These are phyloP conservation scores for Candida vaughaniae DNA, from an alignment of 805 yeast genomes.

Conservation along the genomic window DNA sequence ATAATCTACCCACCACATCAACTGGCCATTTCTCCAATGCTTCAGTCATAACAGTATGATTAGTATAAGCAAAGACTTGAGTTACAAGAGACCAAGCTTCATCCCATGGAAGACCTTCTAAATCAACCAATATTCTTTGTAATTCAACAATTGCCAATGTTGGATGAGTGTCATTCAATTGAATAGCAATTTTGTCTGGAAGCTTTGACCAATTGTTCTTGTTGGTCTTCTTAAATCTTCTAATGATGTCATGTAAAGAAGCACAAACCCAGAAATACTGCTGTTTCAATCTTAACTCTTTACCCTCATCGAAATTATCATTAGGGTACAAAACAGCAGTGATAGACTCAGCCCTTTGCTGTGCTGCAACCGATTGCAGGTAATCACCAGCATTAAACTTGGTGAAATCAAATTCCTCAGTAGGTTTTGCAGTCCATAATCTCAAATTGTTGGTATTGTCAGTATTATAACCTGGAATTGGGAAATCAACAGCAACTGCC, in stretches of 20 bases:
- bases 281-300: conserved; percentile 88
- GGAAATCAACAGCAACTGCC: conserved; percentile 89
- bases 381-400: conserved; percentile 93
- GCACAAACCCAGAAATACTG: conserved; percentile 98
- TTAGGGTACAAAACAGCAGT: conserved; percentile 93
- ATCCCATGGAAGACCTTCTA: conserved; percentile 79
- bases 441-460: conserved; percentile 83
- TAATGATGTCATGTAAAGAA: conserved; percentile 83
- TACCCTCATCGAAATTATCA: conserved; percentile 88
- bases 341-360: conserved; percentile 87
- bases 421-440: conserved; percentile 87
- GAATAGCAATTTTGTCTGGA: conserved; percentile 85
- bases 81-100: conserved; percentile 84
- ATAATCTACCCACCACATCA: conserved; percentile 68
- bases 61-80: conserved; percentile 83
- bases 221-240: conserved; percentile 78
- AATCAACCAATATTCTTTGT: conserved; percentile 80
- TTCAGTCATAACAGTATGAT: conserved; percentile 93
- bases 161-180: conserved; percentile 93
- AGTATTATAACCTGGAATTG: conserved; percentile 88
- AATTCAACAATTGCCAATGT: conserved; percentile 87
- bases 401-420: conserved; percentile 85
- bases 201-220: conserved; percentile 77
- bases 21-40: conserved; percentile 97
- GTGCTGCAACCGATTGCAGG: conserved; percentile 75